A percentile compares a stretch with the other conserved stretches of the same genome.
Conservation (phyloP, 306 rosid genomes). For the Vigna hirtella region DNA sequence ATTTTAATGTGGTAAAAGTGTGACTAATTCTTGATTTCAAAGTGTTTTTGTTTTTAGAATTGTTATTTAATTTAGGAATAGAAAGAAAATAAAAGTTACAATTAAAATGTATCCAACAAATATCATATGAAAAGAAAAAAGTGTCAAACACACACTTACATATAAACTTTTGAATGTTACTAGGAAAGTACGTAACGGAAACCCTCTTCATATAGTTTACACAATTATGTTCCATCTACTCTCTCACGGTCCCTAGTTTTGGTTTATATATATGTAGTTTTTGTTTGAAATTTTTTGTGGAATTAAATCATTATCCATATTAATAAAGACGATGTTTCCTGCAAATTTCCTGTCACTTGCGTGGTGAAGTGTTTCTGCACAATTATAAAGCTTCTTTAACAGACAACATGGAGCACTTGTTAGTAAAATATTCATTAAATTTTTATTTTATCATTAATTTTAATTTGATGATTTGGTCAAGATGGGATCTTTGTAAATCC, state of each 20-base stretch:
- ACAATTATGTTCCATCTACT: neutral
- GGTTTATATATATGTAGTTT: neutral
- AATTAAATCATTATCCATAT: neutral
- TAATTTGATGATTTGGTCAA: conserved; percentile 15
- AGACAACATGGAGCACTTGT: conserved; percentile 39
- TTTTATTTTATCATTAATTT: conserved; percentile 31
- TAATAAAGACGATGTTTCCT: conserved; percentile 16
- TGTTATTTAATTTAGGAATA: too few relatives aligned
- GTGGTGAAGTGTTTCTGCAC: neutral
- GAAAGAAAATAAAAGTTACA: too few relatives aligned
- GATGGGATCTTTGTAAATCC: conserved; percentile 26
- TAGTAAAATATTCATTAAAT: neutral
- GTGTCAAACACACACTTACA: too few relatives aligned
- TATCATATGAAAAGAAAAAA: too few relatives aligned
- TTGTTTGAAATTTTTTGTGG: neutral
- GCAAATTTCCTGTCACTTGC: conserved; percentile 25
- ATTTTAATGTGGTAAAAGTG: too few relatives aligned
- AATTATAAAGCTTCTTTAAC: conserved; percentile 1
- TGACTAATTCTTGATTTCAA: too few relatives aligned
- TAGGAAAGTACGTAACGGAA: neutral
- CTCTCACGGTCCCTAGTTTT: neutral
- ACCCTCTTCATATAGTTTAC: neutral
- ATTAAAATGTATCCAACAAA: too few relatives aligned
- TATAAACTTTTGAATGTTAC: too few relatives aligned
- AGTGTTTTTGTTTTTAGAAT: too few relatives aligned